These are phyloP conservation scores for Solanum gandarillasii DNA, from an alignment of 257 asterid species.

Conservation along the genomic window DNA sequence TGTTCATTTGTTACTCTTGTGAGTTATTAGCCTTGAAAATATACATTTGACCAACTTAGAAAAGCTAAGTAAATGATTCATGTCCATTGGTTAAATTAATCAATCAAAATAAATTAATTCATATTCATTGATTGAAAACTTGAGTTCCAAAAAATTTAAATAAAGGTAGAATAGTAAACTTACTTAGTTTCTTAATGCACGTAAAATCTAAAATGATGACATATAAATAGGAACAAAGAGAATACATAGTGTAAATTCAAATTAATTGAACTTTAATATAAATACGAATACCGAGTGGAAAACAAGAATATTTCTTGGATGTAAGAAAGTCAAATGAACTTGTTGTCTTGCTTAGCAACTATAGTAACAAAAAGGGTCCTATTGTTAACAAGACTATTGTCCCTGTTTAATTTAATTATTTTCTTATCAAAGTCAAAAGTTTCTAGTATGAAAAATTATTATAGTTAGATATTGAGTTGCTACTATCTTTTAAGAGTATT, in stretches of 20 bases:
- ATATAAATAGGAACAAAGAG: fast-evolving
- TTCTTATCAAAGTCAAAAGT: not conserved
- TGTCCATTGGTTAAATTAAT: too few relatives aligned
- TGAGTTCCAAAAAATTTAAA: too few relatives aligned
- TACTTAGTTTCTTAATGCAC: too few relatives aligned
- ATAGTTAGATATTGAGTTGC: not conserved
- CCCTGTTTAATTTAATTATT: not conserved
- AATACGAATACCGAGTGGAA: not conserved
- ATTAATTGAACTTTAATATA: too few relatives aligned
- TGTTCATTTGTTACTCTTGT: too few relatives aligned
- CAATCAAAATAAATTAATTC: too few relatives aligned
- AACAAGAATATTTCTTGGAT: not conserved
- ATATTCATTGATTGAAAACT: too few relatives aligned
- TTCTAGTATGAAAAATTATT: not conserved
- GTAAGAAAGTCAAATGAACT: not conserved
- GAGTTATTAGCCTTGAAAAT: too few relatives aligned
- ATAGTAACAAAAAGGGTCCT: not conserved
- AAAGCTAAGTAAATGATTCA: too few relatives aligned
- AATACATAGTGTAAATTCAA: too few relatives aligned
- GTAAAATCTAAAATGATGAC: fast-evolving
- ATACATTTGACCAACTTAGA: too few relatives aligned
- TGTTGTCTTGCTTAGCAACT: not conserved
- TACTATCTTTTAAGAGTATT: not conserved
- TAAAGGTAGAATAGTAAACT: too few relatives aligned
- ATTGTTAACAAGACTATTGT: not conserved